A percentile compares a stretch with the other conserved stretches of the same genome.
These are phyloP conservation scores for Fusarium sp. DNA, from an alignment of 2,329 filamentous ascomycete genomes.

Conservation along the genomic window DNA sequence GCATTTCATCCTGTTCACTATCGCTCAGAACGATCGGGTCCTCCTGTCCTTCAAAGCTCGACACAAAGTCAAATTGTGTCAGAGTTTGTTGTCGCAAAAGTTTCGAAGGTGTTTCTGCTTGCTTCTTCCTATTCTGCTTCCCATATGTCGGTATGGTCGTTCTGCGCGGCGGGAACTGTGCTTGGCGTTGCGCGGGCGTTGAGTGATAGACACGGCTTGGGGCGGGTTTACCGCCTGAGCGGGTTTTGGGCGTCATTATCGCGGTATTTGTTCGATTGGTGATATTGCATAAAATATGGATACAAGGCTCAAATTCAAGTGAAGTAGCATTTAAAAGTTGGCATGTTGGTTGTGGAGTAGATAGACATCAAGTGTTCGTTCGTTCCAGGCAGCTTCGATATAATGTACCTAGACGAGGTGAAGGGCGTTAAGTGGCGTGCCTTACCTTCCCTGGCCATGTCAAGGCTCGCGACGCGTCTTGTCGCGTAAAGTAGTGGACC, in stretches of 20 bases:
- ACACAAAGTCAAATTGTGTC: constrained; percentile 59
- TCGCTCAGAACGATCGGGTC: constrained; percentile 48
- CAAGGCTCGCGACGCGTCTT: constrained; percentile 38
- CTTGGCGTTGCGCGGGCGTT: constrained; percentile 55
- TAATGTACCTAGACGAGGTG: constrained; percentile 6
- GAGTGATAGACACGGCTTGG: constrained; percentile 57
- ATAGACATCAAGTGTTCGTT: neutral
- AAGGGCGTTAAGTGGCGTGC: constrained; percentile 21
- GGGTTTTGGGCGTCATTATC: constrained; percentile 56
- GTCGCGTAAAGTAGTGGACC: constrained; percentile 43
- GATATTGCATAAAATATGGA: neutral
- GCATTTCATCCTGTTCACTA: constrained; percentile 46
- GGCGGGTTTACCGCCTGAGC: constrained; percentile 55
- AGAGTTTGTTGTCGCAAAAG: constrained; percentile 58
- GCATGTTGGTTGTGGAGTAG: constrained; percentile 20
- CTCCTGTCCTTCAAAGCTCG: constrained; percentile 51
- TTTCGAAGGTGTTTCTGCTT: constrained; percentile 30
- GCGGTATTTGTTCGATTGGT: neutral
- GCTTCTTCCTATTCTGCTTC: constrained; percentile 44
- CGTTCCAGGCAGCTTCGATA: constrained; percentile 18
- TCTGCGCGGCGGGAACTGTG: constrained; percentile 55
- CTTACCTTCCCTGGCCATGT: neutral
- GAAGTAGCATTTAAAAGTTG: neutral
- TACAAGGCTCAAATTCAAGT: neutral
- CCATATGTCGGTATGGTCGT: constrained; percentile 55